phyloP scores from a whole-genome alignment of 768 basidiomycete genomes.

The Suillus tomentosus region DNA sequence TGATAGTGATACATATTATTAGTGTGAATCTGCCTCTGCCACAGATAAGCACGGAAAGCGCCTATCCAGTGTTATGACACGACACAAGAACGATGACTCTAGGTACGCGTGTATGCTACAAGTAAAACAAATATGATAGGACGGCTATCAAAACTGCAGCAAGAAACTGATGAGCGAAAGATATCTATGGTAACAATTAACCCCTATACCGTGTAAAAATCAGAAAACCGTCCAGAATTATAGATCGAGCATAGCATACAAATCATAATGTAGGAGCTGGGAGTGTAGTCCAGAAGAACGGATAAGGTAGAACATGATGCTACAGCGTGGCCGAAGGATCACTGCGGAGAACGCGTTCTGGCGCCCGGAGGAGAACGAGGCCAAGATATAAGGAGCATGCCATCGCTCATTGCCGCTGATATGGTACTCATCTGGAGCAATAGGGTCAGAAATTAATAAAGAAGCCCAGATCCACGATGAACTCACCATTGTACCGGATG shows the following conservation, averaged over 20 bases:
- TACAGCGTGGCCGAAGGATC: conserved; percentile 7
- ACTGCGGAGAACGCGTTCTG: conserved; percentile 15
- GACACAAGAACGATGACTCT: conserved; percentile 1
- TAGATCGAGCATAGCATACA: conserved; percentile 15
- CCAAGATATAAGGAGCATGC: conserved; percentile 43
- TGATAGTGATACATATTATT: not conserved
- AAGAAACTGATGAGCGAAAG: not conserved
- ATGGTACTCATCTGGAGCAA: conserved; percentile 36
- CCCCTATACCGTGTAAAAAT: conserved; percentile 1
- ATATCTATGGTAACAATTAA: conserved; percentile 4
- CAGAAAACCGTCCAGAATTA: not conserved
- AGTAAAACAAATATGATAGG: not conserved
- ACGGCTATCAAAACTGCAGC: not conserved
- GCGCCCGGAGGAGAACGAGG: conserved; percentile 29
- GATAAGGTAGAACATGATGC: conserved; percentile 9
- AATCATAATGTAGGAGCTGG: conserved; percentile 2
- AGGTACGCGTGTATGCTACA: not conserved
- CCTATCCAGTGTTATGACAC: not conserved
- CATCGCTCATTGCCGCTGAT: conserved; percentile 41
- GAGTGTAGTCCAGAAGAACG: not conserved
- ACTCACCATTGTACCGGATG: conserved; percentile 39
- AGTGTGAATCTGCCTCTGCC: not conserved
- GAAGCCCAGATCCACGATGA: conserved; percentile 9
- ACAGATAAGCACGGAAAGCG: not conserved
- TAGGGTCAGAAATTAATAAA: conserved; percentile 2